These are phyloP conservation scores for Sugiyamaella valdiviana DNA, from an alignment of 805 yeast genomes.

Conservation along the genomic window DNA sequence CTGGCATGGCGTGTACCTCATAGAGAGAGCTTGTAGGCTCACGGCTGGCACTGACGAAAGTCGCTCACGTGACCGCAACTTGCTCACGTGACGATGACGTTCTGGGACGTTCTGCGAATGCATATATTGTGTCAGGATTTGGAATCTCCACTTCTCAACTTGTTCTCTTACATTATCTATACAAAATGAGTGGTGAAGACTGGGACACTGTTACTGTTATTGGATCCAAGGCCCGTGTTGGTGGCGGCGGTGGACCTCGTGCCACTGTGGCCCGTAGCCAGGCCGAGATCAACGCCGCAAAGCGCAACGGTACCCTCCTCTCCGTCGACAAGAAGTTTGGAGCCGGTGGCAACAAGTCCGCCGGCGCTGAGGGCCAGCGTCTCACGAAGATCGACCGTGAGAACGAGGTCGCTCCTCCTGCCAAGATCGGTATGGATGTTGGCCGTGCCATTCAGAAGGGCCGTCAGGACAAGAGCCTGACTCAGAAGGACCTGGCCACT, in stretches of 20 bases:
- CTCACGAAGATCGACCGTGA: constrained; percentile 88
- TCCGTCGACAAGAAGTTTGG: constrained; percentile 92
- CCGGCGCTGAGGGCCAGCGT: constrained; percentile 89
- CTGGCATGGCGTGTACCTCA: neutral
- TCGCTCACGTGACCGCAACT: neutral
- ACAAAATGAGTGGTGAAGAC: constrained; percentile 41
- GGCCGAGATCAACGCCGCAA: constrained; percentile 83
- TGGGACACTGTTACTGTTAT: constrained; percentile 91
- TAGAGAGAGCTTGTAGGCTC: neutral
- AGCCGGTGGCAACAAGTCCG: constrained; percentile 49
- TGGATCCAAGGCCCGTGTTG: constrained; percentile 83
- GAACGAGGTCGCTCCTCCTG: constrained; percentile 88
- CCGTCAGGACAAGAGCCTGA: constrained; percentile 78
- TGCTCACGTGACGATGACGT: neutral
- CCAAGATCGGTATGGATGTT: constrained; percentile 75
- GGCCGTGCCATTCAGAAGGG: constrained; percentile 84
- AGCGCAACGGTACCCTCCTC: constrained; percentile 83
- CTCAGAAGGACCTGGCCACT: constrained; percentile 96
- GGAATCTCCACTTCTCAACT: neutral
- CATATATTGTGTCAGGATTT: neutral
- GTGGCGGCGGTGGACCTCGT: constrained; percentile 85
- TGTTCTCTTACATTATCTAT: neutral
- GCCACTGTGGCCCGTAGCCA: constrained; percentile 73
- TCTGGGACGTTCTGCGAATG: neutral
- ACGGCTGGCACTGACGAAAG: neutral